These are phyloP conservation scores for Lignosus rhinocerotis DNA, from an alignment of 1,284 basidiomycete genomes.

Conservation along the genomic window DNA sequence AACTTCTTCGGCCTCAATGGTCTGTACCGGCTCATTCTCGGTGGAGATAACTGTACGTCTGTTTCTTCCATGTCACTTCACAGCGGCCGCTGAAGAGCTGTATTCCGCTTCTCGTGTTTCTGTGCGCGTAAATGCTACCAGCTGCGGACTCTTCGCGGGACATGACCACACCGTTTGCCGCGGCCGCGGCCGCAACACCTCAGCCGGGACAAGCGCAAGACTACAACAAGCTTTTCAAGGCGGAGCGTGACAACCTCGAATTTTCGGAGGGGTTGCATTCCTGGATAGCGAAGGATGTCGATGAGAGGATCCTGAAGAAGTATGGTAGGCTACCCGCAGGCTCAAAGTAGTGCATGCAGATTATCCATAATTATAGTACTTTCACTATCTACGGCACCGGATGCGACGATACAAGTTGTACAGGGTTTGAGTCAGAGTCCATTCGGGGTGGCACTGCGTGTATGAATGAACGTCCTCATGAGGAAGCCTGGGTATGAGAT, in stretches of 20 bases:
- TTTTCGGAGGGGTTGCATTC: constrained; percentile 84
- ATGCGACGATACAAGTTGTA: constrained; percentile 20
- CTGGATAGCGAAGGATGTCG: constrained; percentile 82
- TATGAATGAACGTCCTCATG: constrained; percentile 5
- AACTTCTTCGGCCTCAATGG: constrained; percentile 98
- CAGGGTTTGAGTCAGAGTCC: constrained; percentile 15
- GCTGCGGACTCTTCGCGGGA: constrained; percentile 79
- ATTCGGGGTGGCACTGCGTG: constrained; percentile 5
- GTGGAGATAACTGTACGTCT: constrained; percentile 83
- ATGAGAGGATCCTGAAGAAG: constrained; percentile 73
- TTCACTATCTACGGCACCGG: constrained; percentile 24
- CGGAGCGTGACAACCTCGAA: constrained; percentile 92
- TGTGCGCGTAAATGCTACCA: constrained; percentile 32
- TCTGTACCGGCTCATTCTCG: constrained; percentile 91
- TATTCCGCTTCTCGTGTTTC: constrained; percentile 9
- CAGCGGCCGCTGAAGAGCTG: constrained; percentile 12
- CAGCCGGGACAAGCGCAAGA: constrained; percentile 73
- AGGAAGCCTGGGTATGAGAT: constrained; percentile 1
- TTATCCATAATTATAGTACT: constrained; percentile 25
- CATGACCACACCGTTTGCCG: constrained; percentile 76
- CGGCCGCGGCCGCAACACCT: constrained; percentile 46
- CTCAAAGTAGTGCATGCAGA: constrained; percentile 11
- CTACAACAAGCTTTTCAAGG: constrained; percentile 87
- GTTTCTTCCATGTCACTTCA: constrained; percentile 2
- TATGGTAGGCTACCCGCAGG: constrained; percentile 57